Evolutionary conservation across 352 stramenopile species (phyloP), one percentile per base, ranked within the genome.

Genomic region (Plasmopara halstedii): DNA sequence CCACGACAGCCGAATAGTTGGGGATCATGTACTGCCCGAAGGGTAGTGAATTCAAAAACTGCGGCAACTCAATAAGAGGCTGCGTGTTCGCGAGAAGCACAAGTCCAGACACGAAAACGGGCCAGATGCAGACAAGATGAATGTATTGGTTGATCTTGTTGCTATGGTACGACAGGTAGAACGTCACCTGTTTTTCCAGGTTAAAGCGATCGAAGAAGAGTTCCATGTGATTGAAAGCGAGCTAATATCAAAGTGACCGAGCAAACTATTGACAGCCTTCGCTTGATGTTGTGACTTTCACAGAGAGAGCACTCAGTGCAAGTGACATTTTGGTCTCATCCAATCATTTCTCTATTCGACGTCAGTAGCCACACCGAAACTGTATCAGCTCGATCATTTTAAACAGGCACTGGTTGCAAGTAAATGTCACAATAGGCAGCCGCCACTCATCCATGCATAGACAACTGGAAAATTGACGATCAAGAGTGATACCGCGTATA

Each of bases 161-260:
- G 63, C 78, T 60, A 46, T 95, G 83, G 67, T 95, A 95, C 20
- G 76, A 88, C 31, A 88, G 54, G 64, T 94, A 94, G 70, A 94
- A 94, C 23, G 64, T 67, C 21, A 94, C 52, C 41, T 92, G 80
- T 54, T 89, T 87, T 62, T 94, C 82, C 45, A 94, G 62, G 52
- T 88, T 52, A 53, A 91, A 91, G 42, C 79, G 78, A 34, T 88
- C 72, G 0, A 51, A 36, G 46, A 82, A 50, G 35, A 67, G 63
- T n/a, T 53, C 58, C 62, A 65, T 70, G 19, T 33, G 9, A 2
- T 17, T 17, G 3, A 22, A 17, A 31, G 14, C n/a, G 15, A 14
- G 31, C 7, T 18, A 35, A 35, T 18, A 17, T 35, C 32, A 31
- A 46, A n/a, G 25, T 29, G 25, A 42, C 34, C 43, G 48, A 21